Evolutionary conservation across 129 eudicot species (phyloP).

Genomic region (Glebionis coronaria): DNA sequence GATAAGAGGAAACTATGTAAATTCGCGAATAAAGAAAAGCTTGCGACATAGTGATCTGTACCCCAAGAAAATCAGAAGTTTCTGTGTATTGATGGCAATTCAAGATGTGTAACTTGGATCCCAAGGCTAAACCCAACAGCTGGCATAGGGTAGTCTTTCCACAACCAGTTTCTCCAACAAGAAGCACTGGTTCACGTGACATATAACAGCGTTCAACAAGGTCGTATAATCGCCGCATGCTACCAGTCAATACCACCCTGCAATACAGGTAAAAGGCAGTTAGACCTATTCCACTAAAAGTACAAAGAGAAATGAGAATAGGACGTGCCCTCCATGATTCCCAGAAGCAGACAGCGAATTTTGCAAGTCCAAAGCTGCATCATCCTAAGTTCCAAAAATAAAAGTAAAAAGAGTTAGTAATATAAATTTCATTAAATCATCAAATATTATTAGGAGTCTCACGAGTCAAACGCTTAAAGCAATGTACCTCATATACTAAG

Average conservation of each 20-base stretch:
- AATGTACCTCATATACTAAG: too few species aligned
- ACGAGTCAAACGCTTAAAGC: too few species aligned
- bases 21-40: background rate
- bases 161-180: constrained; percentile 99
- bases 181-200: constrained; percentile 94
- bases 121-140: constrained; percentile 64
- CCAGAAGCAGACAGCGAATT: constrained; percentile 22
- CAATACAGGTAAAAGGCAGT: constrained; percentile 7
- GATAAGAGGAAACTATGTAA: background rate
- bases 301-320: background rate
- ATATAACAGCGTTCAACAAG: constrained; percentile 83
- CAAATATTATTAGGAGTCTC: background rate
- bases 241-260: constrained; percentile 86
- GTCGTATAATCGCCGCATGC: constrained; percentile 77
- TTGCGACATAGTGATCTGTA: too few species aligned
- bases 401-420: constrained; percentile 15
- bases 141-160: constrained; percentile 97
- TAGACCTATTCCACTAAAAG: background rate
- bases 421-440: background rate
- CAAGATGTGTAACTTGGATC: constrained; percentile 70
- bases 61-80: constrained; percentile 99
- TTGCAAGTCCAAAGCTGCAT: constrained; percentile 22
- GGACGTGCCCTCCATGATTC: constrained; percentile 49
- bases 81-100: constrained; percentile 99
- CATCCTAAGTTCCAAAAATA: constrained; percentile 34